phyloP scores from a whole-genome alignment of 106 monocot species.

The Posidonia australis region DNA sequence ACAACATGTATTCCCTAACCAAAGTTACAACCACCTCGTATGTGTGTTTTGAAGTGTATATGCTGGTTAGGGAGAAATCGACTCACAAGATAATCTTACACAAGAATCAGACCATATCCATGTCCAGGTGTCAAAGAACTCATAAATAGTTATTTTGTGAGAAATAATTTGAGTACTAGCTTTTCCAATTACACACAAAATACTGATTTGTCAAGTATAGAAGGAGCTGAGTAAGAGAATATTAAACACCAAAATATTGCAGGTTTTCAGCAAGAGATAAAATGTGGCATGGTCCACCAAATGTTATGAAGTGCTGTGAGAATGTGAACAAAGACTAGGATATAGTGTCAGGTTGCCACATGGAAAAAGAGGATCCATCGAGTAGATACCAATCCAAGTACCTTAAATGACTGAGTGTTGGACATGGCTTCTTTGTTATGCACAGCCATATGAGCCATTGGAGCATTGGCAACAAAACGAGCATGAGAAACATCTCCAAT shows the following conservation, averaged over 20 bases:
- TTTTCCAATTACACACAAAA: no score
- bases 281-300: background rate
- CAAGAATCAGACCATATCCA: no score
- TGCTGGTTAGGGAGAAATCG: no score
- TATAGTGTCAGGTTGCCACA: background rate
- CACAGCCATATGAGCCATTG: slow-evolving; percentile 61
- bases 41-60: no score
- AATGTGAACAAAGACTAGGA: background rate
- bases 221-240: background rate
- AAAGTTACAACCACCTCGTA: no score
- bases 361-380: background rate
- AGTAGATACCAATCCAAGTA: slow-evolving; percentile 6
- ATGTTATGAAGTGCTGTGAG: background rate
- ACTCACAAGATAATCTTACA: no score
- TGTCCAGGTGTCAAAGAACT: no score
- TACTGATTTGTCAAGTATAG: background rate
- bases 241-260: background rate
- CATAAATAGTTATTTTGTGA: no score
- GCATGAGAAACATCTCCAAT: slow-evolving; percentile 71
- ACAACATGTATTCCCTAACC: no score
- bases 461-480: slow-evolving; percentile 94
- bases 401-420: slow-evolving; percentile 47
- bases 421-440: slow-evolving; percentile 25
- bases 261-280: background rate
- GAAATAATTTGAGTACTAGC: no score